Evolutionary conservation across 305 asterid species (phyloP).

Genomic region (Solanum hybrid): DNA sequence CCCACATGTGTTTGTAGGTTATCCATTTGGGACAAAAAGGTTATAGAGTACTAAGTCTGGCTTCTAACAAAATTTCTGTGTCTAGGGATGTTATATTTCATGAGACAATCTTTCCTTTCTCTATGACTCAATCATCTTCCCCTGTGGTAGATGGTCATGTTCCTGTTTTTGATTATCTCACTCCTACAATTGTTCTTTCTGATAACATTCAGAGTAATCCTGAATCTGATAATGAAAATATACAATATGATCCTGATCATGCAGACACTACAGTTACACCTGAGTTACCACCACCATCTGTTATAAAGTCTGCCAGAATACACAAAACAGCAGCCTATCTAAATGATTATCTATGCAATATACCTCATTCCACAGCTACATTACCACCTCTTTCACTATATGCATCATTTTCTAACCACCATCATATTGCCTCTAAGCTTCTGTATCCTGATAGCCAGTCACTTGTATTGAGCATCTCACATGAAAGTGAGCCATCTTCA

Average conservation of each 20-base stretch:
- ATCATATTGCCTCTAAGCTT: background rate
- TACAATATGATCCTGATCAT: background rate
- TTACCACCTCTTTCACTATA: too few relatives aligned
- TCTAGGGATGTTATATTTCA: background rate
- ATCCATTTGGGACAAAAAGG: background rate
- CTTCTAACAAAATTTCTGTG: too few relatives aligned
- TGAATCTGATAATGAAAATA: too few relatives aligned
- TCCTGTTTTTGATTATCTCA: background rate
- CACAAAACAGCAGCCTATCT: background rate
- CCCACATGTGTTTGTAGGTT: background rate
- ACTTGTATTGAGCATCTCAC: background rate
- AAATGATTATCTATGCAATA: too few relatives aligned
- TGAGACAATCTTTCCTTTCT: background rate
- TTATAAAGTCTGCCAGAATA: too few relatives aligned
- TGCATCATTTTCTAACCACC: background rate
- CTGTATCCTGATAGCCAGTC: background rate
- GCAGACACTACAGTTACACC: background rate
- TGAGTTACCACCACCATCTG: background rate
- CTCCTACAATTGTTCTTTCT: background rate
- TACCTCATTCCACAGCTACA: too few relatives aligned
- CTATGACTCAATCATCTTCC: background rate
- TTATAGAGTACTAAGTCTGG: background rate
- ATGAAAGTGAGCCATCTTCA: background rate
- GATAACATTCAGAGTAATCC: too few relatives aligned
- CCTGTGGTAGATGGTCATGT: too few relatives aligned